A percentile compares a stretch with the other conserved stretches of the same genome.
Evolutionary conservation across 2,329 filamentous ascomycete genomes (phyloP).

Genomic region (Fonsecaea monophora): DNA sequence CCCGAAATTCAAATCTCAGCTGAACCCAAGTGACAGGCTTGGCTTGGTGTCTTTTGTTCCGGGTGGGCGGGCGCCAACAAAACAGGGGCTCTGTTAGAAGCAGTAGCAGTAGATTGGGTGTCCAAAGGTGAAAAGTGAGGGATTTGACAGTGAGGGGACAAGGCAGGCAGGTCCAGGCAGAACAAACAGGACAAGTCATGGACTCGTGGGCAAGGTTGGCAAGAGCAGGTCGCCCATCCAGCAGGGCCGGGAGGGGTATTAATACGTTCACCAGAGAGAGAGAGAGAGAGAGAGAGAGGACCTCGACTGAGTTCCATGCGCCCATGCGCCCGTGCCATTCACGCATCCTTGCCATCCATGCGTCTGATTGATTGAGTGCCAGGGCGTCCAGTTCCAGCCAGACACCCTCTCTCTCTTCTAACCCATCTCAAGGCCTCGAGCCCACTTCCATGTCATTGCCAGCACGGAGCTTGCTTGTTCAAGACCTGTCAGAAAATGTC

Average conservation of each 20-base stretch:
- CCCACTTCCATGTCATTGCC: too few species aligned
- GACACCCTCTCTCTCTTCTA: too few species aligned
- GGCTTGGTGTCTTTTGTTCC: not conserved
- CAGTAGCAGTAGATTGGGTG: too few species aligned
- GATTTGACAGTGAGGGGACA: not conserved
- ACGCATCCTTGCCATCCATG: too few species aligned
- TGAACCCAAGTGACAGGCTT: not conserved
- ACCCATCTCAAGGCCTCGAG: too few species aligned
- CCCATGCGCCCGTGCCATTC: too few species aligned
- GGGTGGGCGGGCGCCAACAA: too few species aligned
- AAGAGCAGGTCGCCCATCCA: not conserved
- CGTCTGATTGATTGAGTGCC: too few species aligned
- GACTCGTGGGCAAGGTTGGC: not conserved
- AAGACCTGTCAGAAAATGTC: not conserved
- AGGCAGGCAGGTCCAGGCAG: not conserved
- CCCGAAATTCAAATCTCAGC: not conserved
- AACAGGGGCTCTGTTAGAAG: too few species aligned
- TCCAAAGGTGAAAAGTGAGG: not conserved
- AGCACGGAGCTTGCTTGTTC: too few species aligned
- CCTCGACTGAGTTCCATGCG: not conserved
- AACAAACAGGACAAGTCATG: not conserved
- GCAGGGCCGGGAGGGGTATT: conserved; percentile 2
- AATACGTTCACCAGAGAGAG: not conserved
- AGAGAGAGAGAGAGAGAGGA: too few species aligned
- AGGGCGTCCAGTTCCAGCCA: too few species aligned